Evolutionary conservation across 73 alveolate species (phyloP).

Genomic region (Tetrahymena thermophila): DNA sequence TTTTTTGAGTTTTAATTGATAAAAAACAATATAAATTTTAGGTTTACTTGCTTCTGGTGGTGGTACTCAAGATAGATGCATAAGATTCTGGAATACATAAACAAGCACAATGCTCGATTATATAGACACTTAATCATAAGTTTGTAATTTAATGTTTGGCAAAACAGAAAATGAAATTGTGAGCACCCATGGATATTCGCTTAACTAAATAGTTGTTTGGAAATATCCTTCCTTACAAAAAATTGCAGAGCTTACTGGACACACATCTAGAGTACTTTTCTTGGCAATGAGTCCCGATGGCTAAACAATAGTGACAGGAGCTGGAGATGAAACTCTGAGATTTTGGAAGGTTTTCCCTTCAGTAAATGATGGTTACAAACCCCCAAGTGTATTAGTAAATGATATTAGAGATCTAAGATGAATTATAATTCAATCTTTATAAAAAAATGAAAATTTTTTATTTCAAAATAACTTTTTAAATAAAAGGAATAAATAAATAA

Average conservation of each 20-base stretch:
- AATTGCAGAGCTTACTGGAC: slow-evolving; percentile 90
- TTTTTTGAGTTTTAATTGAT: not conserved
- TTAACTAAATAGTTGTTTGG: slow-evolving; percentile 91
- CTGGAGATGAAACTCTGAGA: slow-evolving; percentile 79
- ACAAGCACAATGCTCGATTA: slow-evolving; percentile 56
- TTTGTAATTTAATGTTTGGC: slow-evolving; percentile 86
- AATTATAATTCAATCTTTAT: not conserved
- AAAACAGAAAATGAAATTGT: slow-evolving; percentile 85
- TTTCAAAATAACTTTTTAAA: not conserved
- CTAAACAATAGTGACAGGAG: slow-evolving; percentile 67
- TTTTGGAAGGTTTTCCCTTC: slow-evolving; percentile 66
- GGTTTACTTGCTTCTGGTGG: slow-evolving; percentile 90
- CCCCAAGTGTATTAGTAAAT: not conserved
- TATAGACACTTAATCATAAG: slow-evolving; percentile 90
- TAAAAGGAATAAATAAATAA: not conserved
- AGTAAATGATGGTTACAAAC: not conserved
- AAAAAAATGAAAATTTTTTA: not conserved
- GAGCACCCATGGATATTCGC: slow-evolving; percentile 90
- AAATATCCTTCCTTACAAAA: slow-evolving; percentile 81
- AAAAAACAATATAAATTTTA: not conserved
- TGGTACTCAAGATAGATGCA: slow-evolving; percentile 93
- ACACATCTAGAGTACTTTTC: slow-evolving; percentile 31
- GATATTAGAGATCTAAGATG: not conserved
- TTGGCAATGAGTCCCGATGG: slow-evolving; percentile 83
- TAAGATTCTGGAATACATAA: slow-evolving; percentile 88